Base-by-base conservation (phyloP, 148 eudicot genomes). In the Amaranthus hypochondriacus region DNA sequence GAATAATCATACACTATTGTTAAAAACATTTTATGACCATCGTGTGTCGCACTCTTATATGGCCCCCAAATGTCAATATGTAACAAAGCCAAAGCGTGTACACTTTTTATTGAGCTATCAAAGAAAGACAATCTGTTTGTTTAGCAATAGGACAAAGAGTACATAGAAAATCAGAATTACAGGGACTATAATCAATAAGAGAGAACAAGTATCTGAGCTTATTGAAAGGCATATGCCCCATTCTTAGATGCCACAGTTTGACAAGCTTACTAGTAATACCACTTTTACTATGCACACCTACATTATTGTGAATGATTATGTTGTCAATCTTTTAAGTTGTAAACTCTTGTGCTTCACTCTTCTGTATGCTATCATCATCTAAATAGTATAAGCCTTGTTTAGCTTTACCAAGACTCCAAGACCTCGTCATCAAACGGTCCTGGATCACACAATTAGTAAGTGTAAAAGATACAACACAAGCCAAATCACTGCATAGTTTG, bases 61-160 rank as follows among this genome's bases (percentile, higher is more conserved):
- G 82, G 79, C 0, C 80, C 85, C 85, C 80, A 83, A 8, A 69
- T 5, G n/a, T 78, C 70, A 1, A 68, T 4, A 21, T 73, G 68
- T 0, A 73, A 1, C 1, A 78, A 5, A 0, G 73, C 73, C 54
- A 67, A 75, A 3, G 9, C 1, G 3, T 0, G 3, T 4, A 1
- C 1, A 4, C 10, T 11, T 12, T 28, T 69, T 1, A 12, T 53
- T 0, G 55, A 0, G 54, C 49, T 50, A 5, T 5, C 1, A 39
- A 49, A 61, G 53, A 73, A 64, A 39, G 49, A 0, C 0, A 5
- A 3, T 5, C 76, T 4, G 42, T 42, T 9, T n/a, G 56, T 9
- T 50, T 63, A 13, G 69, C 46, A 5, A 0, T 1, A 18, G 9
- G 66, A 4, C 67, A 72, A 4, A 72, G 48, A 0, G n/a, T 48